phyloP scores from a whole-genome alignment of 345 rosid species.

The Aquilaria sinensis region DNA sequence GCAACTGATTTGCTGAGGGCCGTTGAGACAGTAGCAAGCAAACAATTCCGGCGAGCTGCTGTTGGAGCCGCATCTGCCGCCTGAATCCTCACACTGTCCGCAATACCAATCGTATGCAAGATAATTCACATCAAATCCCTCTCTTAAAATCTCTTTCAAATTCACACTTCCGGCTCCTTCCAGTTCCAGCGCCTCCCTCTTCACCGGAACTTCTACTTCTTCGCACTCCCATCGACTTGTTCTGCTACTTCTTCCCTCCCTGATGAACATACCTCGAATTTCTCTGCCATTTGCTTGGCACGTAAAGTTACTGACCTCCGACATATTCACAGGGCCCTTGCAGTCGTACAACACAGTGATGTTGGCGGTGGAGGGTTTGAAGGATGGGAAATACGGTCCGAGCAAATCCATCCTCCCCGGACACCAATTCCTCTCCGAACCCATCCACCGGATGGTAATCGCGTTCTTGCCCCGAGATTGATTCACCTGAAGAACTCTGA shows the following conservation, averaged over 20 bases:
- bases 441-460: constrained; percentile 4
- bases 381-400: neutral
- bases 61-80: constrained; percentile 45
- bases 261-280: neutral
- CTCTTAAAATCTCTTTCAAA: neutral
- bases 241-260: neutral
- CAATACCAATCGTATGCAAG: neutral
- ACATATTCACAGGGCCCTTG: neutral
- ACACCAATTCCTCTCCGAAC: neutral
- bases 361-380: neutral
- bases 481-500: constrained; percentile 4
- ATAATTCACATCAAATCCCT: constrained; percentile 26
- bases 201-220: constrained; percentile 21
- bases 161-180: accelerated
- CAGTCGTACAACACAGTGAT: constrained; percentile 7
- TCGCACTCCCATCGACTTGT: too few relatives aligned
- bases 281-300: neutral
- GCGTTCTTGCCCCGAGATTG: neutral
- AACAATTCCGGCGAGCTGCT: neutral
- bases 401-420: neutral
- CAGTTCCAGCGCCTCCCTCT: neutral
- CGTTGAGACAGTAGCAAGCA: neutral
- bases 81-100: constrained; percentile 11
- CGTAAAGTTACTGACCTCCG: neutral
- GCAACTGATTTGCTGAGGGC: neutral